Percentiles rank a stretch among this genome's conserved stretches.
Evolutionary conservation across 441 rosid genomes (phyloP).

Genomic region (Eutrema salsugineum): DNA sequence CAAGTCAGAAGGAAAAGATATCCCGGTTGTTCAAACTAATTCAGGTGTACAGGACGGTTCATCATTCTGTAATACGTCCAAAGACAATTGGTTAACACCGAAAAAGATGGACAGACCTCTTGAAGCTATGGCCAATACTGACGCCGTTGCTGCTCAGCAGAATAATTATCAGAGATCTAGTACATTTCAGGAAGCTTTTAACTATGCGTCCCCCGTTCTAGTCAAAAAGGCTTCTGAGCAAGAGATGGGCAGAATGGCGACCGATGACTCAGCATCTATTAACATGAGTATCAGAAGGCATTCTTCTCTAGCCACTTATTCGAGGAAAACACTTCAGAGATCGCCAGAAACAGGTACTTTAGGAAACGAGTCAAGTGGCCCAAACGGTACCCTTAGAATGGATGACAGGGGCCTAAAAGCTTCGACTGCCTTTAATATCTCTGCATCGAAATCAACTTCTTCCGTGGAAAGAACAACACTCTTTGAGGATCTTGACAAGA

Average conservation of each 20-base stretch:
- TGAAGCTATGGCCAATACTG: conserved; percentile 30
- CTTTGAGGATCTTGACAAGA: conserved; percentile 32
- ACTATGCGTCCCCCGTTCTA: conserved; percentile 19
- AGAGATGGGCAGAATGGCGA: conserved; percentile 19
- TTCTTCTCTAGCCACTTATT: conserved; percentile 40
- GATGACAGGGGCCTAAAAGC: conserved; percentile 18
- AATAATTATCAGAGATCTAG: conserved; percentile 26
- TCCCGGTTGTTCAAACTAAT: conserved; percentile 16
- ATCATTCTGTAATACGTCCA: conserved; percentile 23
- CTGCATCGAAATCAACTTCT: conserved; percentile 34
- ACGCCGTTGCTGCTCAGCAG: conserved; percentile 18
- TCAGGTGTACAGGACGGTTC: conserved; percentile 27
- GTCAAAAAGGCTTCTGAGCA: conserved; percentile 40
- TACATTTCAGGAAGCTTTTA: conserved; percentile 25
- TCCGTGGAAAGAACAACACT: conserved; percentile 19
- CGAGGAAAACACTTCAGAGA: conserved; percentile 44
- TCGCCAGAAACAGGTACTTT: conserved; percentile 39
- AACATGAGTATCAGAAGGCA: conserved; percentile 36
- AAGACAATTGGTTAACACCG: conserved; percentile 36
- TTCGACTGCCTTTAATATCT: conserved; percentile 16
- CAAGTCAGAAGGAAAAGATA: conserved; percentile 30
- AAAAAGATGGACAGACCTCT: conserved; percentile 26
- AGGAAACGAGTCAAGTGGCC: conserved; percentile 28
- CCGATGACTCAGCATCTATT: conserved; percentile 26
- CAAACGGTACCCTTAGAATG: conserved; percentile 30